phyloP scores from a whole-genome alignment of 1,139 yeast species.

The Scheffersomyces segobiensis region DNA sequence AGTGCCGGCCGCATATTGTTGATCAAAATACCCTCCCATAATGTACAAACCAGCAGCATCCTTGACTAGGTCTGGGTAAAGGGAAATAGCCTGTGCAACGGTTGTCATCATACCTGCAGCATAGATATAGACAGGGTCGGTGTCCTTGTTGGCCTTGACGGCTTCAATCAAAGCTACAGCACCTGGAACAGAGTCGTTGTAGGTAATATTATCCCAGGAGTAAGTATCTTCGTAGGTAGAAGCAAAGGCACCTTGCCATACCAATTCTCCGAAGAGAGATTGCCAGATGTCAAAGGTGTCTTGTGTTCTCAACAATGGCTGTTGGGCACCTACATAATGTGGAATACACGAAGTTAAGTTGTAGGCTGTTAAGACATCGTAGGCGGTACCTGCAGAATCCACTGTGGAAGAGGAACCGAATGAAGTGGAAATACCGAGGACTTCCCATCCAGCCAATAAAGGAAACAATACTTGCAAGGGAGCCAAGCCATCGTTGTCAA shows the following conservation, averaged over 20 bases:
- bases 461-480: conserved; percentile 36
- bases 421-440: conserved; percentile 37
- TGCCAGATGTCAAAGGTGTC: conserved; percentile 41
- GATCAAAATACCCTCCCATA: conserved; percentile 45
- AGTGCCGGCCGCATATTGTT: conserved; percentile 34
- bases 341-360: conserved; percentile 39
- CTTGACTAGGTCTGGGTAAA: conserved; percentile 36
- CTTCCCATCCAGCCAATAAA: conserved; percentile 36
- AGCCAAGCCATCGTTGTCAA: conserved; percentile 39
- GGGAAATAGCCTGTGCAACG: conserved; percentile 40
- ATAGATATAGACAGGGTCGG: conserved; percentile 34
- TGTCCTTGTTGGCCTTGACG: conserved; percentile 24
- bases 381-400: conserved; percentile 33
- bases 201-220: conserved; percentile 28
- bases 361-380: conserved; percentile 24
- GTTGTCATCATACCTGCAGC: conserved; percentile 45
- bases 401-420: conserved; percentile 39
- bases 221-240: conserved; percentile 28
- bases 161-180: conserved; percentile 40
- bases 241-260: conserved; percentile 44
- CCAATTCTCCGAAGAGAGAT: conserved; percentile 33
- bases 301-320: conserved; percentile 36
- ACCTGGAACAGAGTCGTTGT: conserved; percentile 27
- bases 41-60: conserved; percentile 40
- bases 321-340: conserved; percentile 36